Conservation (phyloP, 169 alveolate genomes). For the Toxoplasma gondii region DNA sequence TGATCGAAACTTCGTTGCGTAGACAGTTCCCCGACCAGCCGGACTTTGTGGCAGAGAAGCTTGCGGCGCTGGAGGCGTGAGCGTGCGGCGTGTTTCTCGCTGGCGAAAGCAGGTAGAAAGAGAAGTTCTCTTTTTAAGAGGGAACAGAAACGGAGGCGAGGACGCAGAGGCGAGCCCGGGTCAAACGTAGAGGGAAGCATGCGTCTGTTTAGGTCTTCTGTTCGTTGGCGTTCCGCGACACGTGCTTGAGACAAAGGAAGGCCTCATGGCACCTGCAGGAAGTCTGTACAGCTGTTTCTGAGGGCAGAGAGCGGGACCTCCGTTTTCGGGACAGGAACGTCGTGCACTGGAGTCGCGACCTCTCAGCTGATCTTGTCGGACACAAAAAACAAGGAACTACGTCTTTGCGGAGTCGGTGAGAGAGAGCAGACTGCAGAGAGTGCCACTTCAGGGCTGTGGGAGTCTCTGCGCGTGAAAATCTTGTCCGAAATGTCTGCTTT, state of each 20-base stretch:
- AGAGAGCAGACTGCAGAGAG: not conserved
- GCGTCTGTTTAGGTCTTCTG: not conserved
- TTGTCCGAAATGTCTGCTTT: no score
- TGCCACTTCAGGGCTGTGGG: not conserved
- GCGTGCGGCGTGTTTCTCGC: not conserved
- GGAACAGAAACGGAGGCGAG: not conserved
- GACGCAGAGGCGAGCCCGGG: not conserved
- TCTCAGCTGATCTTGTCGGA: not conserved
- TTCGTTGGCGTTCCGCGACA: not conserved
- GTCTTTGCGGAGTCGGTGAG: not conserved
- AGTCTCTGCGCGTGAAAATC: not conserved
- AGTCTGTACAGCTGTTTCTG: not conserved
- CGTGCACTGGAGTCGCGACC: not conserved
- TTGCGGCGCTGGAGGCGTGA: not conserved
- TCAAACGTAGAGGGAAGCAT: not conserved
- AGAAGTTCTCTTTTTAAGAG: not conserved
- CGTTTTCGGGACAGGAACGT: not conserved
- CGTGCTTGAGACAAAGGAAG: not conserved
- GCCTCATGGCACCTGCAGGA: not conserved
- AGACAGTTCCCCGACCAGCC: not conserved
- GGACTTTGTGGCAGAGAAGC: not conserved
- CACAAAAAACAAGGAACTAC: not conserved
- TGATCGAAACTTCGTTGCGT: not conserved
- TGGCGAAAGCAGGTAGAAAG: not conserved
- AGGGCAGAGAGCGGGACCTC: not conserved